Conservation (phyloP, 2,329 filamentous ascomycete species). For the Aspergillus ibericus region DNA sequence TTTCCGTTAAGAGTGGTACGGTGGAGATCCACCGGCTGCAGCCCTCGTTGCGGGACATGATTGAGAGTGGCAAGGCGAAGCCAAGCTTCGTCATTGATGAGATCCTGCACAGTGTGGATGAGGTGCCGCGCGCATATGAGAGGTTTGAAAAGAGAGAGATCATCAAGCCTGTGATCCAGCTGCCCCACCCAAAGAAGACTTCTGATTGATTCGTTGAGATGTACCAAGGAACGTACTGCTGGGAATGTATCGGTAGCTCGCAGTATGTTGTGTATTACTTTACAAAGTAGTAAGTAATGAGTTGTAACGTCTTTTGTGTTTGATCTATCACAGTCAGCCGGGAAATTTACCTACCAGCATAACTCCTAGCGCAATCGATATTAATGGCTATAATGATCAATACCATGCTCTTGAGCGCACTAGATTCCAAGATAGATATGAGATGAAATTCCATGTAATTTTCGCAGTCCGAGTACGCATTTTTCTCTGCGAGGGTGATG, state of each 20-base stretch:
- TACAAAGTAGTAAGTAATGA: not conserved
- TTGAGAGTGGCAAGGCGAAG: constrained; percentile 6
- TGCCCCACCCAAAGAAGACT: not conserved
- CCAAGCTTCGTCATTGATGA: constrained; percentile 6
- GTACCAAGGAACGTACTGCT: not conserved
- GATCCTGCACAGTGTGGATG: constrained; percentile 2
- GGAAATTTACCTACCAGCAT: too few species aligned
- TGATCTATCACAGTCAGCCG: too few species aligned
- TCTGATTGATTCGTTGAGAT: not conserved
- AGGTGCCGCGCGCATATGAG: constrained; percentile 1
- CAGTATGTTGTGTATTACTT: not conserved
- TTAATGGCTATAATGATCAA: too few species aligned
- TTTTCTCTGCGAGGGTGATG: too few species aligned
- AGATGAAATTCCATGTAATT: too few species aligned
- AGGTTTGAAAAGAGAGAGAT: not conserved
- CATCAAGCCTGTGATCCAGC: not conserved
- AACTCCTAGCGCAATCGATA: too few species aligned
- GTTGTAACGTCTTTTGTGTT: not conserved
- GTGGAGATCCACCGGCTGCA: constrained; percentile 3
- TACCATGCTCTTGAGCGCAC: too few species aligned
- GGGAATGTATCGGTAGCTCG: not conserved
- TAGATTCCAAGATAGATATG: too few species aligned
- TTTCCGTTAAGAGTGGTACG: not conserved
- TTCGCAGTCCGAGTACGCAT: too few species aligned
- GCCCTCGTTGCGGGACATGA: constrained; percentile 1